Base-by-base conservation (phyloP, 2,329 filamentous ascomycete genomes). In the Fusarium pseudonygamai region DNA sequence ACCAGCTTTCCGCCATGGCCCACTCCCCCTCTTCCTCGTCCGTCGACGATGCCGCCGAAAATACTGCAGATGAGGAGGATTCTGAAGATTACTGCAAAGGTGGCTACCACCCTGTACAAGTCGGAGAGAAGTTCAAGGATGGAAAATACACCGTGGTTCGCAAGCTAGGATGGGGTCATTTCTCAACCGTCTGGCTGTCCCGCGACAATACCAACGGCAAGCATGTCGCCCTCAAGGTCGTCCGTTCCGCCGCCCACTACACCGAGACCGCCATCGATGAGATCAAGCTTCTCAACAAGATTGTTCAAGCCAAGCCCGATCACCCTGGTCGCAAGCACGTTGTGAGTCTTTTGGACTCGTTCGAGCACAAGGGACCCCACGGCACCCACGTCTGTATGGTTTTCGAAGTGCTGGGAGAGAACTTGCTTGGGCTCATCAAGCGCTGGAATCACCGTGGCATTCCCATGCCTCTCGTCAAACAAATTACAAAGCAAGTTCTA, bases 21-120 rank as follows among this genome's bases (percentile, higher is more conserved):
- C 87, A 92, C 78, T 96, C 94, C 71, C 93, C 93, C 67, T 92
- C 92, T 59, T 93, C 93, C 63, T 93, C 92, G 69, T 93, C 93
- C 52, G 91, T 90, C 77, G 95, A 96, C 84, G 95, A 97, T 82
- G 88, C 90, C 77, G 90, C 93, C 83, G 95, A 98, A 79, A 95
- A 96, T 81, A 97, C 96, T 43, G 96, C 95, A 80, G 96, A 98
- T 82, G 96, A 99, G 85, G 96, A 99, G 85, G 96, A 99, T 84
- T 97, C 94, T 53, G 96, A 98, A 84, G 96, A 99, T 84, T 99
- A 99, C 86, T 98, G 96, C 89, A 98, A 98, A 85, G 96, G 96
- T 79, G 96, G 96, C 69, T 99, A 98, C 83, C 96, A 99, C 81
- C 96, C 96, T 6, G 96, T 99, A 56, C 89, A 91, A 78, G 93